These are phyloP conservation scores for Trichocladium antarcticum DNA, from an alignment of 495 filamentous ascomycete genomes.

Conservation along the genomic window DNA sequence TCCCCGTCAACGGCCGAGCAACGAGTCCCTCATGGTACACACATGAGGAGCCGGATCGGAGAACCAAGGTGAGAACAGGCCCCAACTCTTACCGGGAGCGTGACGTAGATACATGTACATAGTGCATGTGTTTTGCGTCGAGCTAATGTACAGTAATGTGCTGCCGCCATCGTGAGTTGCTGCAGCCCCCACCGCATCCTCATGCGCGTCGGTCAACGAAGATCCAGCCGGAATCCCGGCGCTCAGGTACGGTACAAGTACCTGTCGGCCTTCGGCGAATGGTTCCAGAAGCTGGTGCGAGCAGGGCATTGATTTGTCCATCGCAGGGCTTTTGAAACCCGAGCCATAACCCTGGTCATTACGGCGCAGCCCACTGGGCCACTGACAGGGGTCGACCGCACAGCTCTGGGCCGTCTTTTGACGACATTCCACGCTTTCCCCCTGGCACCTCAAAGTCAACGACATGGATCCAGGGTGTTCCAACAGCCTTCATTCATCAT, in stretches of 20 bases:
- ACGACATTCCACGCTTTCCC: slow-evolving; percentile 22
- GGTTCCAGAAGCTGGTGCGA: slow-evolving; percentile 22
- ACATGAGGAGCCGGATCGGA: too few relatives aligned
- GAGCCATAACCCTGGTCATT: slow-evolving; percentile 21
- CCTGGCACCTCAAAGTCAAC: slow-evolving; percentile 21
- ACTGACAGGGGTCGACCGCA: slow-evolving; percentile 27
- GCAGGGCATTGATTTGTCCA: slow-evolving; percentile 18
- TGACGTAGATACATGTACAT: not conserved
- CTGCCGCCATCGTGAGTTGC: not conserved
- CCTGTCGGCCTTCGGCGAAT: slow-evolving; percentile 20
- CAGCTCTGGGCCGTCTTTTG: slow-evolving; percentile 19
- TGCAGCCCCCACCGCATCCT: slow-evolving; percentile 9
- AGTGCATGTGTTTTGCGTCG: slow-evolving; percentile 3
- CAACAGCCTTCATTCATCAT: slow-evolving; percentile 19
- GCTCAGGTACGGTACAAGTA: slow-evolving; percentile 12
- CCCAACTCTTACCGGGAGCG: not conserved
- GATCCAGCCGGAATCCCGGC: slow-evolving; percentile 3
- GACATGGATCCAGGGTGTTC: slow-evolving; percentile 27
- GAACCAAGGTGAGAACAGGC: too few relatives aligned
- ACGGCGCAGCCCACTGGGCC: slow-evolving; percentile 21
- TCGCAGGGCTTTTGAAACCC: slow-evolving; percentile 14
- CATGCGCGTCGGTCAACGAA: slow-evolving; percentile 14
- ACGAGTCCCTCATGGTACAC: not conserved
- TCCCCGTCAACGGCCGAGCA: not conserved
- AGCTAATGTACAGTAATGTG: slow-evolving; percentile 20